Evolutionary conservation across 2,329 filamentous ascomycete species (phyloP), one percentile per base, ranked within the genome.

Genomic region (Clonostachys byssicola): DNA sequence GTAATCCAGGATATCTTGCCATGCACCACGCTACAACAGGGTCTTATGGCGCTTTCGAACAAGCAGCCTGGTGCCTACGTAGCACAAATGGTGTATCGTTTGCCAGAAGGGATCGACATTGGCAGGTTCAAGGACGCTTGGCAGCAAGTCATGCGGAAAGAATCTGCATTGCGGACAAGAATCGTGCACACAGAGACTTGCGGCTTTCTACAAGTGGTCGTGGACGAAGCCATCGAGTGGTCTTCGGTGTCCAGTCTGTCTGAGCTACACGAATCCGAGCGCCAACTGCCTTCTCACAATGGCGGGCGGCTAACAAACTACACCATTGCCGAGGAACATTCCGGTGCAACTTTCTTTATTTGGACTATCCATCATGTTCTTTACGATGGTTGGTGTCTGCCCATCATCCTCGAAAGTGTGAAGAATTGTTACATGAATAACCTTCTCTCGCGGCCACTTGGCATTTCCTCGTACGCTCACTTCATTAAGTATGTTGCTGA

Each of bases 361-460:
- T 61, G 56, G 50, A 60, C 58, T 7, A 49, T 56, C 3, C 59
- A 61, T 12, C 59, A 61, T 40, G 47, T 56, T 0, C n/a, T 60
- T 1, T 61, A 61, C 4, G 59, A 61, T 13, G 59, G 59, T 10
- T 60, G 55, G 54, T 57, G 52, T 46, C 17, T 57, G n/a, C 52
- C 53, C 39, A 33, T 57, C 5, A 48, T 57, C 5, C 44, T 57
- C 2, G 48, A 57, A 14, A 56, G 51, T 42, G 42, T 57, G 20
- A 56, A 56, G 14, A 36, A 36, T 45, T 53, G 50, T 35, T 57
- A 57, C 43, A 54, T 62, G 13, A 61, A 60, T 10, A 5, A 17
- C 9, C 38, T 45, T 18, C 5, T 12, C n/a, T 34, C 42, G 12
- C 13, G 16, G 10, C 9, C 18, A 2, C 14, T 23, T 10, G 34